Percentiles rank a stretch among this genome's conserved stretches.
These are phyloP conservation scores for Trametes villosa DNA, from an alignment of 768 basidiomycete species.

Conservation along the genomic window DNA sequence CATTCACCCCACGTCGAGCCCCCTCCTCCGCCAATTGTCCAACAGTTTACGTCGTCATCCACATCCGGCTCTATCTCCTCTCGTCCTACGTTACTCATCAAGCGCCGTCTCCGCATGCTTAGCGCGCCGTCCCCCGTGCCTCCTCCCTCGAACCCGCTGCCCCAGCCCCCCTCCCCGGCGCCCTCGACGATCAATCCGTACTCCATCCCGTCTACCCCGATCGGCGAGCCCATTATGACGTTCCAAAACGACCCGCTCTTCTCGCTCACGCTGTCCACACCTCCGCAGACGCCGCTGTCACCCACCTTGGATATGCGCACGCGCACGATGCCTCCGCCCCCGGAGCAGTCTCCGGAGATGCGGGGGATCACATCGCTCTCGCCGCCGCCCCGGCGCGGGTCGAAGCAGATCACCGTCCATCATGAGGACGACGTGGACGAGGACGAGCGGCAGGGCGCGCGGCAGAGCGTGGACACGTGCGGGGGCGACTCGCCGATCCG, in stretches of 20 bases:
- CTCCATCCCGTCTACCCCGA: slow-evolving; percentile 47
- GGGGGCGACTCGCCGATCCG: slow-evolving; percentile 6
- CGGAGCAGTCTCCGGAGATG: slow-evolving; percentile 33
- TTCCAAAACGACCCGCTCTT: slow-evolving; percentile 63
- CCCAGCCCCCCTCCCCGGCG: slow-evolving; percentile 30
- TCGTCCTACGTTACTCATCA: slow-evolving; percentile 39
- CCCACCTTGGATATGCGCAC: slow-evolving; percentile 26
- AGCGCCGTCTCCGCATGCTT: slow-evolving; percentile 68
- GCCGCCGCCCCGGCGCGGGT: slow-evolving; percentile 66
- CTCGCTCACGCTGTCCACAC: slow-evolving; percentile 52
- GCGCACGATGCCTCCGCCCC: slow-evolving; percentile 30
- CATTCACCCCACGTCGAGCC: slow-evolving; percentile 52
- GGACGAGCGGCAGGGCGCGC: neutral
- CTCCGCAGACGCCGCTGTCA: slow-evolving; percentile 44
- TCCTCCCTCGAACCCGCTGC: slow-evolving; percentile 32
- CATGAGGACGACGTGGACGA: slow-evolving; percentile 16
- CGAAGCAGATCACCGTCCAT: slow-evolving; percentile 46
- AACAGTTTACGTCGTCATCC: slow-evolving; percentile 16
- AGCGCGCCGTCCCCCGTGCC: slow-evolving; percentile 56
- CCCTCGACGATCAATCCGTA: slow-evolving; percentile 37
- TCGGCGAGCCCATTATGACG: slow-evolving; percentile 64
- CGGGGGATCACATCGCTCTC: slow-evolving; percentile 56
- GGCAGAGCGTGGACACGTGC: neutral
- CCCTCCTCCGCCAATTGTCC: slow-evolving; percentile 41
- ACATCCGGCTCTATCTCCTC: slow-evolving; percentile 23